Conservation (phyloP, 768 basidiomycete species). For the Tephrocybe rancida region DNA sequence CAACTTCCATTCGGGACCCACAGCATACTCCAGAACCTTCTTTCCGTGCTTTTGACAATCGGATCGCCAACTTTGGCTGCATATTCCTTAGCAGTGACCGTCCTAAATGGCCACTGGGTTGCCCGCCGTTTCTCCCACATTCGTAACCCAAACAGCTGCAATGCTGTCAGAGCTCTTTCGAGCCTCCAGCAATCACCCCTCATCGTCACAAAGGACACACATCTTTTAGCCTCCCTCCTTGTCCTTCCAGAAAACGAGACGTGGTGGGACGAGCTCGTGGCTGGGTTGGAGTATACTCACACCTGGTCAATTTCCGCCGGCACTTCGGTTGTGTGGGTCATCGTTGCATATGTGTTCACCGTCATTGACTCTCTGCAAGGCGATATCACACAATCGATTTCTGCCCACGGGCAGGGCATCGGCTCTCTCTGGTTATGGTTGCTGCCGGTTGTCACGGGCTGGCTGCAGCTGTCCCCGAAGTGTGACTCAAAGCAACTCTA, state of each 20-base stretch:
- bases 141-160: constrained; percentile 24
- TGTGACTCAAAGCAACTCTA: constrained; percentile 34
- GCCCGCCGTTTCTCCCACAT: constrained; percentile 24
- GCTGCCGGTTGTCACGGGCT: constrained; percentile 26
- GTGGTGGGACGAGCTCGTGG: constrained; percentile 37
- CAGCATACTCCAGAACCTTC: constrained; percentile 33
- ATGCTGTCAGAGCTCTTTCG: constrained; percentile 31
- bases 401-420: constrained; percentile 37
- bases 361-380: constrained; percentile 29
- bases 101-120: constrained; percentile 35
- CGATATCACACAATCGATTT: constrained; percentile 14
- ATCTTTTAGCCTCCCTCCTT: constrained; percentile 36
- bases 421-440: constrained; percentile 45
- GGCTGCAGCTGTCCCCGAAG: constrained; percentile 42
- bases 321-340: constrained; percentile 40
- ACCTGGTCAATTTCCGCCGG: constrained; percentile 43
- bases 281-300: constrained; percentile 34
- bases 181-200: constrained; percentile 44
- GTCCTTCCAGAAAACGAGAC: constrained; percentile 36
- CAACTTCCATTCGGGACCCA: constrained; percentile 44
- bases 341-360: constrained; percentile 40
- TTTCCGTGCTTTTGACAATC: constrained; percentile 37
- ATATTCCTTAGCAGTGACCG: constrained; percentile 36
- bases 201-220: constrained; percentile 22
- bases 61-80: constrained; percentile 43